Evolutionary conservation across 768 basidiomycete species (phyloP).

Genomic region (Mycena rosella): DNA sequence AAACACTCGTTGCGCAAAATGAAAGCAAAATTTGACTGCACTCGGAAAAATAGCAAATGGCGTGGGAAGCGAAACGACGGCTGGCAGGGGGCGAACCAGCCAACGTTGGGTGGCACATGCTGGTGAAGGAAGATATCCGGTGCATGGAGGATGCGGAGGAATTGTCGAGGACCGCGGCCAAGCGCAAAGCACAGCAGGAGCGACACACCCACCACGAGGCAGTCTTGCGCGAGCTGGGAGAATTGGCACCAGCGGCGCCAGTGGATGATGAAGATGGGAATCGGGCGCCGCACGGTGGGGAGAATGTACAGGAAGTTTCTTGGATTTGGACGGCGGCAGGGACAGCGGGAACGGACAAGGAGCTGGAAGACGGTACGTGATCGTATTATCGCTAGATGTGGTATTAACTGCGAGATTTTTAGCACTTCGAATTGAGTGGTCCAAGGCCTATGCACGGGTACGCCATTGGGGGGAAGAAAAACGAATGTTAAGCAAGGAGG

Average conservation of each 20-base stretch:
- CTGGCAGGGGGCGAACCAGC: slow-evolving; percentile 1
- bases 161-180: neutral
- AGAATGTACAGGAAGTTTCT: neutral
- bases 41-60: slow-evolving; percentile 32
- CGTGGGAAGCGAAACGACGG: slow-evolving; percentile 14
- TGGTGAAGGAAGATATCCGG: slow-evolving; percentile 18
- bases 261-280: neutral
- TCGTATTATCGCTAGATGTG: too few relatives aligned
- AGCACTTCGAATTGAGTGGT: slow-evolving; percentile 36
- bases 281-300: neutral
- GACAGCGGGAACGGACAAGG: neutral
- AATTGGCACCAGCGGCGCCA: neutral
- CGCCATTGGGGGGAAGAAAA: slow-evolving; percentile 34
- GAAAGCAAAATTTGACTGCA: slow-evolving; percentile 24
- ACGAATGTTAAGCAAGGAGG: slow-evolving; percentile 27
- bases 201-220: neutral
- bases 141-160: slow-evolving; percentile 26
- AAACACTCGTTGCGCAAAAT: slow-evolving; percentile 4
- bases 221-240: neutral
- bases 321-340: slow-evolving; percentile 31
- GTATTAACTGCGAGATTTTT: neutral
- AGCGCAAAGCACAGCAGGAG: neutral
- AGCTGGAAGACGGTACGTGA: slow-evolving; percentile 12
- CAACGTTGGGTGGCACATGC: neutral
- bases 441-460: slow-evolving; percentile 10